Conservation (phyloP, 768 basidiomycete genomes). For the Psilocybe tampanensis region DNA sequence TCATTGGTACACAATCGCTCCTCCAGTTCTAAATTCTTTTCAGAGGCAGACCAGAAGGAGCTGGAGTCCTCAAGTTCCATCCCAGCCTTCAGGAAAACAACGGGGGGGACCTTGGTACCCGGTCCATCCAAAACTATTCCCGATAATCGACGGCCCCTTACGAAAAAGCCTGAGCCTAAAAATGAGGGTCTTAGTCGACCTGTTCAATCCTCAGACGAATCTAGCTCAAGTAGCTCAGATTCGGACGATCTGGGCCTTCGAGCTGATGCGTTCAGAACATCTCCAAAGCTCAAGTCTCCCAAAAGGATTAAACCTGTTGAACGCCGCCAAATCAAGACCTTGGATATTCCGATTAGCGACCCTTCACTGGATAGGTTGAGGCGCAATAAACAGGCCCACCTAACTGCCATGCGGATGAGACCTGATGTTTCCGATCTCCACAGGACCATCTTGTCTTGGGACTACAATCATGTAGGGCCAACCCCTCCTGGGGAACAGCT, state of each 20-base stretch:
- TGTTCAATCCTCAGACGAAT: conserved; percentile 17
- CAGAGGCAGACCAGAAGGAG: conserved; percentile 32
- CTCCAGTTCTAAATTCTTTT: conserved; percentile 26
- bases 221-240: conserved; percentile 48
- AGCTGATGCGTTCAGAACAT: conserved; percentile 50
- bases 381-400: conserved; percentile 63
- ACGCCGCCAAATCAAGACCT: conserved; percentile 63
- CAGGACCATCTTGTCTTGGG: conserved; percentile 81
- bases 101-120: conserved; percentile 6
- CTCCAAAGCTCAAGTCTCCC: conserved; percentile 56
- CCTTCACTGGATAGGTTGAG: conserved; percentile 51
- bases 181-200: conserved; percentile 29
- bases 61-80: conserved; percentile 35
- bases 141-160: conserved; percentile 1
- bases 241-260: conserved; percentile 48
- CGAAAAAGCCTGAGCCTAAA: conserved; percentile 23
- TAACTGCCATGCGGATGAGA: conserved; percentile 68
- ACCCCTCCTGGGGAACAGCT: conserved; percentile 58
- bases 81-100: conserved; percentile 44
- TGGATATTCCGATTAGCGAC: conserved; percentile 56
- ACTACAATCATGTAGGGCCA: conserved; percentile 69
- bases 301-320: conserved; percentile 55
- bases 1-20: conserved; percentile 12
- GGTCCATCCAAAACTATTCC: conserved; percentile 9
- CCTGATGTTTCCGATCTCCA: conserved; percentile 85